A percentile compares a stretch with the other conserved stretches of the same genome.
phyloP scores from a whole-genome alignment of 2,329 filamentous ascomycete genomes.

The Epichloe sibirici region DNA sequence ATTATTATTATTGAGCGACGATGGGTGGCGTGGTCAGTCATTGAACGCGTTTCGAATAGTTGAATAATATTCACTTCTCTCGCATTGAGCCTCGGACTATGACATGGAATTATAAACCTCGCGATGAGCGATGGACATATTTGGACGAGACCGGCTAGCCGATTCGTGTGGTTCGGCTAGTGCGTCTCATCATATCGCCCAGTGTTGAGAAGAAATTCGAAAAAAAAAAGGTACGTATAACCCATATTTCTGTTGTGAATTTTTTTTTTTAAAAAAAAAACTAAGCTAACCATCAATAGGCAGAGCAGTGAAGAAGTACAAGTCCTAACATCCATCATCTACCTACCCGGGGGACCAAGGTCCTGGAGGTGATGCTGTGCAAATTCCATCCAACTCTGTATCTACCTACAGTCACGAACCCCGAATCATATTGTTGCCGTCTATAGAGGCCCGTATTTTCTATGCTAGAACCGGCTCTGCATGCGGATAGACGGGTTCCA shows the following conservation, averaged over 20 bases:
- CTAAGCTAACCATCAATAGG: no score
- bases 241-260: no score
- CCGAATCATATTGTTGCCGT: constrained; percentile 39
- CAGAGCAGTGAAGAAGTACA: no score
- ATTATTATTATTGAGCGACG: not conserved
- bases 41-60: not conserved
- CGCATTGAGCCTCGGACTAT: not conserved
- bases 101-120: not conserved
- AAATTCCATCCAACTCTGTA: constrained; percentile 37
- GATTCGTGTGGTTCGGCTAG: no score
- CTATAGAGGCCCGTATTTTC: constrained; percentile 50
- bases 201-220: no score
- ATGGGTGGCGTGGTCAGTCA: not conserved
- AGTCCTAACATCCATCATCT: no score
- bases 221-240: no score
- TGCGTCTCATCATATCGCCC: no score
- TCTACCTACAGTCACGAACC: constrained; percentile 42
- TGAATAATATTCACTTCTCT: not conserved
- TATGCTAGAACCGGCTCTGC: constrained; percentile 43
- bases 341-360: not conserved
- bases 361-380: constrained; percentile 39
- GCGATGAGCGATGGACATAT: not conserved
- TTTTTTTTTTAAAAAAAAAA: no score
- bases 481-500: constrained; percentile 49
- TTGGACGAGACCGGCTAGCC: no score